Percentiles rank a stretch among this genome's conserved stretches.
These are phyloP conservation scores for Protomyces gravidus DNA, from an alignment of 1,139 yeast species.

Conservation along the genomic window DNA sequence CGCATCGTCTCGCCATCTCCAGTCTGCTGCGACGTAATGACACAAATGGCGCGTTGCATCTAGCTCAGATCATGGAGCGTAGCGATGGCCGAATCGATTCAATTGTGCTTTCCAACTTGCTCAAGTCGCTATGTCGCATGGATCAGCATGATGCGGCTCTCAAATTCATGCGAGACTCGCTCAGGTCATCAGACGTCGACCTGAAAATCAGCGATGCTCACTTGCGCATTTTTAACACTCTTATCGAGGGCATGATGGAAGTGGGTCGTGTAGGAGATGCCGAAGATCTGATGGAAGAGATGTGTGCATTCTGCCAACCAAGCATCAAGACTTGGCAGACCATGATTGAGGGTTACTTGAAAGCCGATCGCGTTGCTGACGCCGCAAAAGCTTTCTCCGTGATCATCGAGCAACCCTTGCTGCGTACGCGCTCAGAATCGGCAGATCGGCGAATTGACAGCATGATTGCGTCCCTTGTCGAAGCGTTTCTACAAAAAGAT, in stretches of 20 bases:
- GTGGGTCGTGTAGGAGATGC: background rate
- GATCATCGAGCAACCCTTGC: background rate
- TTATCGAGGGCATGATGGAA: background rate
- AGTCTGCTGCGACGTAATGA: background rate
- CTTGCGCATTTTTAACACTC: background rate
- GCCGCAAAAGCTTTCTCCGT: background rate
- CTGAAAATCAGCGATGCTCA: background rate
- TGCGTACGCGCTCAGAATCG: background rate
- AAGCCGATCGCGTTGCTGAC: constrained; percentile 4
- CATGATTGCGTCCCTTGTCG: background rate
- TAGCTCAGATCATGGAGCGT: background rate
- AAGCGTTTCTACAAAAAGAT: background rate
- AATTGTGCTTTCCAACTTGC: background rate
- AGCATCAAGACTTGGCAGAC: constrained; percentile 14
- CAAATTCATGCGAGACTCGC: background rate
- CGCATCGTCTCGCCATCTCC: background rate
- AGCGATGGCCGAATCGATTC: background rate
- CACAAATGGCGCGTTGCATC: background rate
- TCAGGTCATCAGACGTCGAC: background rate
- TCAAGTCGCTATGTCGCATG: background rate
- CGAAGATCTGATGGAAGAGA: constrained; percentile 7
- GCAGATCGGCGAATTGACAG: background rate
- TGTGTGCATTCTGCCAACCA: constrained; percentile 1
- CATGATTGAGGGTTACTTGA: constrained; percentile 12
- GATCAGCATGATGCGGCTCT: background rate